Base-by-base conservation (phyloP, 768 basidiomycete genomes). In the Russula compacta region DNA sequence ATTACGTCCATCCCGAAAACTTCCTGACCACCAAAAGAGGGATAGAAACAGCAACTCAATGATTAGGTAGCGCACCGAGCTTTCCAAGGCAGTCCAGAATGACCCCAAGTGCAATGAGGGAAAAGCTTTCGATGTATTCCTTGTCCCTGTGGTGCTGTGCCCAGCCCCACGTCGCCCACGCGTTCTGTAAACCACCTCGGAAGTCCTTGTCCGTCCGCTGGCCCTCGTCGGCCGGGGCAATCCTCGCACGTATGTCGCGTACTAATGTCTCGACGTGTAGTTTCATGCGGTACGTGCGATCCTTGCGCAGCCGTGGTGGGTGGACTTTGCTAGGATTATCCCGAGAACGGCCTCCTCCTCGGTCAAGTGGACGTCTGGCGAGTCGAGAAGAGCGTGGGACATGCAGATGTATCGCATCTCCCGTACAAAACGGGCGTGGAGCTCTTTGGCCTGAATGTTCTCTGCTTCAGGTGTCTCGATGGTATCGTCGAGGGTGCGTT, bases 341-440 rank as follows among this genome's bases (percentile, higher is more conserved):
- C 88, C 88, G 32, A 84, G 73, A 2, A 89, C 85, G 24, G 89
- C 77, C 67, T 92, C 90, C 53, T 86, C 84, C 69, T 92, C 90
- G 5, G 77, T 71, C 42, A 92, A 74, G 32, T 77, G 76, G 11
- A 75, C 75, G 10, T 79, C 82, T 1, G 83, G 78, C 6, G 76
- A 73, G 52, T 79, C 78, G 10, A 85, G 80, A 17, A 91, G 71
- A 1, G 83, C 81, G 67, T 89, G 87, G 0, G 84, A 85, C 21
- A 77, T 73, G 63, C 83, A 81, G 58, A 89, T 84, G 70, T 88
- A 91, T 21, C 77, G 72, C 60, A 92, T 74, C 70, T 92, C 86
- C 58, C 83, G 80, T 7, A 73, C 69, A 69, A 89, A 91, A 66
- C 73, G 73, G 38, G 69, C 67, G 72, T 83, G 86, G 7, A 83